phyloP scores from a whole-genome alignment of 495 filamentous ascomycete species.

The Glonium stellatum region DNA sequence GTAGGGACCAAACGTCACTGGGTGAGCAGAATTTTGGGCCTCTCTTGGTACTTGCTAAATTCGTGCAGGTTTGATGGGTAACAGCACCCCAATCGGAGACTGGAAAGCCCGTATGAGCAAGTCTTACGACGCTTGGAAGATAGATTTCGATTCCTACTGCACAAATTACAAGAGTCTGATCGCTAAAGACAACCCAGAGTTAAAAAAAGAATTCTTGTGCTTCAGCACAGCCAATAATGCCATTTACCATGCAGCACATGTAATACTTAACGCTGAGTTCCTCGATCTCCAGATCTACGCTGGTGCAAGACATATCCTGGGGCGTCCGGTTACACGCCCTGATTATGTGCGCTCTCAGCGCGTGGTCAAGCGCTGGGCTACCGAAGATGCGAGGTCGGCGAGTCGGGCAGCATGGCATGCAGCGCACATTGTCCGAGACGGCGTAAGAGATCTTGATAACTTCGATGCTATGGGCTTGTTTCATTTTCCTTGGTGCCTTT shows the following conservation, averaged over 20 bases:
- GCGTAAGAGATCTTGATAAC: constrained; percentile 41
- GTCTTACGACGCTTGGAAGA: constrained; percentile 50
- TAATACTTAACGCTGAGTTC: constrained; percentile 47
- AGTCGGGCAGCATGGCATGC: constrained; percentile 43
- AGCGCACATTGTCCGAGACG: constrained; percentile 41
- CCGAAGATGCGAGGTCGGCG: constrained; percentile 15
- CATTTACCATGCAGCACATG: constrained; percentile 46
- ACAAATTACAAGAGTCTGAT: constrained; percentile 24
- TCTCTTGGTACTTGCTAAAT: constrained; percentile 17
- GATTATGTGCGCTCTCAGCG: constrained; percentile 44
- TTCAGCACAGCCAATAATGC: constrained; percentile 41
- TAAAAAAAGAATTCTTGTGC: constrained; percentile 35
- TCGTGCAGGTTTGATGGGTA: constrained; percentile 23
- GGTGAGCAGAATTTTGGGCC: constrained; percentile 17
- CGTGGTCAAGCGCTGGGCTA: constrained; percentile 41
- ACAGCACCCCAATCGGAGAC: constrained; percentile 37
- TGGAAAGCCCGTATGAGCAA: constrained; percentile 45
- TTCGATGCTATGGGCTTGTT: constrained; percentile 47
- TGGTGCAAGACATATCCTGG: constrained; percentile 47
- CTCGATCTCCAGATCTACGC: constrained; percentile 51
- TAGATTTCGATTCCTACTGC: constrained; percentile 46
- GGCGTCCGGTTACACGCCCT: constrained; percentile 38
- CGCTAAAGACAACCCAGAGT: not conserved
- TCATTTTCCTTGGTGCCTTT: constrained; percentile 52
- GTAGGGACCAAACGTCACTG: constrained; percentile 49